phyloP scores from a whole-genome alignment of 1,284 basidiomycete species.

The Ganoderma lingzhi region DNA sequence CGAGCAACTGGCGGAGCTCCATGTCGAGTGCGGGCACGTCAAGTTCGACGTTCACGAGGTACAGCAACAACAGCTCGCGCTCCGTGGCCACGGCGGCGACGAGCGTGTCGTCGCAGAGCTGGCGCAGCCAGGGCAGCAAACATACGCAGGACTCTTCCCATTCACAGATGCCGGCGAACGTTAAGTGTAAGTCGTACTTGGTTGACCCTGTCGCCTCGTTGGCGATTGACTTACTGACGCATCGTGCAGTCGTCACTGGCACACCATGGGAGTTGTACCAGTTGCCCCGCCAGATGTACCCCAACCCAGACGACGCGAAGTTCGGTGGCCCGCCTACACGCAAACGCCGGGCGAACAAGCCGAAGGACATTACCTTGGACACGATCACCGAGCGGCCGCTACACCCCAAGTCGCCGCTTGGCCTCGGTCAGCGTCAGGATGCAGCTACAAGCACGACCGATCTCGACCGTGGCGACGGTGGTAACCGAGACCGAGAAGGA shows the following conservation, averaged over 20 bases:
- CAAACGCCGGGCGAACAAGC: slow-evolving; percentile 71
- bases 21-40: slow-evolving; percentile 75
- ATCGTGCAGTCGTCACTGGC: slow-evolving; percentile 70
- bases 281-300: slow-evolving; percentile 68
- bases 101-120: slow-evolving; percentile 73
- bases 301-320: slow-evolving; percentile 66
- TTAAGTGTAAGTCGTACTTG: slow-evolving; percentile 70
- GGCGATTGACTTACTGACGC: slow-evolving; percentile 4
- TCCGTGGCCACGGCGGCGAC: slow-evolving; percentile 82
- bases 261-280: slow-evolving; percentile 77
- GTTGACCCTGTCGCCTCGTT: background rate
- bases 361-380: slow-evolving; percentile 66
- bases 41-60: slow-evolving; percentile 72
- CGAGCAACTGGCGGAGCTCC: slow-evolving; percentile 79
- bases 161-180: slow-evolving; percentile 63
- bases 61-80: slow-evolving; percentile 76
- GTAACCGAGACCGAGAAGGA: slow-evolving; percentile 49
- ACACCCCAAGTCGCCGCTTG: slow-evolving; percentile 48
- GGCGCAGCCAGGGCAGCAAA: slow-evolving; percentile 57
- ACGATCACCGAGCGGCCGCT: slow-evolving; percentile 75
- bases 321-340: slow-evolving; percentile 67
- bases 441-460: slow-evolving; percentile 77
- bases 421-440: slow-evolving; percentile 51
- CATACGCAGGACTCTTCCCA: slow-evolving; percentile 24
- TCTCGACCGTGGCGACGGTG: slow-evolving; percentile 48